phyloP scores from a whole-genome alignment of 1,139 yeast species.

The Debaryomyces psychrophilus region DNA sequence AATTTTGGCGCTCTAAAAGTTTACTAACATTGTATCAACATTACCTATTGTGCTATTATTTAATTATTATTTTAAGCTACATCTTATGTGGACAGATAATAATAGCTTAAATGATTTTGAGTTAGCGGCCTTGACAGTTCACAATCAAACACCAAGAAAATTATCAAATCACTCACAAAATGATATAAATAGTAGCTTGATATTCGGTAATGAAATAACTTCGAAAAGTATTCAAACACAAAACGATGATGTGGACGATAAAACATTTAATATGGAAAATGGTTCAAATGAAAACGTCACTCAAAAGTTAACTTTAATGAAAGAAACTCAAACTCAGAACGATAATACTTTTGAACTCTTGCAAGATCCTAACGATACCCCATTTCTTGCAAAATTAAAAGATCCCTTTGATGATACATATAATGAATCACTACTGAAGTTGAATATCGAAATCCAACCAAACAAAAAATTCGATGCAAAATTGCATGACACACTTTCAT shows the following conservation, averaged over 20 bases:
- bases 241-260: not conserved
- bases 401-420: constrained; percentile 16
- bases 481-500: not conserved
- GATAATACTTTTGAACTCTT: constrained; percentile 13
- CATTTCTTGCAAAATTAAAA: constrained; percentile 14
- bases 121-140: constrained; percentile 1
- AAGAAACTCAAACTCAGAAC: constrained; percentile 10
- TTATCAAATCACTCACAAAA: constrained; percentile 9
- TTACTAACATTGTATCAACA: not conserved
- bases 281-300: not conserved
- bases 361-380: constrained; percentile 13
- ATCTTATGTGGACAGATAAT: constrained; percentile 4
- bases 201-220: constrained; percentile 24
- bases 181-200: constrained; percentile 24
- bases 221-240: constrained; percentile 3
- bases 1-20: not conserved
- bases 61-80: not conserved
- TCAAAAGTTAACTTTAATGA: not conserved
- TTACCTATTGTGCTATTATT: not conserved
- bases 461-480: not conserved
- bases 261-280: not conserved
- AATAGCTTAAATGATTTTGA: not conserved
- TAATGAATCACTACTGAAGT: constrained; percentile 1
- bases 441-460: not conserved
- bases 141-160: constrained; percentile 2